Conservation (phyloP, 1,139 yeast species). For the Candida freyschussii region DNA sequence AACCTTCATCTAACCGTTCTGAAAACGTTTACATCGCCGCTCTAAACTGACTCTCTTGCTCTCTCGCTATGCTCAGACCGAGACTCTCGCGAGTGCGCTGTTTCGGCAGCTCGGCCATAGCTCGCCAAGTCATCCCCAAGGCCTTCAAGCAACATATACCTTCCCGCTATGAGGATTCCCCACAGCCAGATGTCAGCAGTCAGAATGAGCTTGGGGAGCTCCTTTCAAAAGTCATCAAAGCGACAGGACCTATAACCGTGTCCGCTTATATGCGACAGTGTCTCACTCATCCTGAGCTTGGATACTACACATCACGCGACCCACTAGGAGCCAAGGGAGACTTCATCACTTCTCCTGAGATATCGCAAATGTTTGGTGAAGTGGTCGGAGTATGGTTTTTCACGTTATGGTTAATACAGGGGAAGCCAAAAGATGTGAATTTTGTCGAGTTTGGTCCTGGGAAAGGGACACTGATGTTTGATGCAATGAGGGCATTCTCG, state of each 20-base stretch:
- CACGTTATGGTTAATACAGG: conserved; percentile 57
- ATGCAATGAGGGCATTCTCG: conserved; percentile 47
- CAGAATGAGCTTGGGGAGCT: conserved; percentile 12
- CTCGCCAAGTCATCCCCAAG: conserved; percentile 2
- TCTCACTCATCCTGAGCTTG: conserved; percentile 69
- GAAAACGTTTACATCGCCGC: too few species aligned
- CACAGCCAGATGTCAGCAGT: conserved; percentile 1
- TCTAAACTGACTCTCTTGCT: too few species aligned
- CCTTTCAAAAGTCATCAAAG: conserved; percentile 15
- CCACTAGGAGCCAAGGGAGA: conserved; percentile 72
- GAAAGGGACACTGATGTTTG: conserved; percentile 72
- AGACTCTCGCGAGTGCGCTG: too few species aligned
- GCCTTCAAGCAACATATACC: conserved; percentile 5
- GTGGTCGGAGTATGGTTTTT: conserved; percentile 74
- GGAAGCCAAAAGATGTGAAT: conserved; percentile 43
- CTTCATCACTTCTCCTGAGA: conserved; percentile 83
- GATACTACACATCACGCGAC: conserved; percentile 75
- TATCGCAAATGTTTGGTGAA: conserved; percentile 85
- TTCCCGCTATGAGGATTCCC: conserved; percentile 1
- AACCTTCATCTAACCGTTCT: too few species aligned
- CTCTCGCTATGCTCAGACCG: too few species aligned
- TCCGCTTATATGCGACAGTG: conserved; percentile 81
- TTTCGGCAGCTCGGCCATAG: too few species aligned
- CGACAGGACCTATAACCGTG: conserved; percentile 63
- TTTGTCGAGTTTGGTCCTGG: conserved; percentile 92